Evolutionary conservation across 257 asterid species (phyloP), one percentile per base, ranked within the genome.

Genomic region (Prunella vulgaris): DNA sequence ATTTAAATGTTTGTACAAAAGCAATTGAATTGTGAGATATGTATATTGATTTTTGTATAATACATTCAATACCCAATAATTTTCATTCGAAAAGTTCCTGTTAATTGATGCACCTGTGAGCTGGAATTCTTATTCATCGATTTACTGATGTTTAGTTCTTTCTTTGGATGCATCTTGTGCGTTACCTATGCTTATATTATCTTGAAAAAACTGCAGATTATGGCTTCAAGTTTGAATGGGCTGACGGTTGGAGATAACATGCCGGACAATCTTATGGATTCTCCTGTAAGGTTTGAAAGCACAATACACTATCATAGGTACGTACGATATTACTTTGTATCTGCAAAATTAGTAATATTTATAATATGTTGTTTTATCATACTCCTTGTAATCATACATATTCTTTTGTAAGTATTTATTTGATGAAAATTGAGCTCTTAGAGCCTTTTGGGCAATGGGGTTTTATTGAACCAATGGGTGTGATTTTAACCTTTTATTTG

Each of bases 171-270:
- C 53, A 68, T 64, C 10, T 52, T 38, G 38, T 64, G 24, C 54
- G 37, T 6, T 53, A 38, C 17, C 24, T 69, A 32, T 25, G n/a
- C 61, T 58, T 35, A 30, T 65, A 22, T 42, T 13, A 54, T 40
- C 54, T 54, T 13, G 42, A 35, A 22, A 35, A 54, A 59, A 63
- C 18, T 85, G 85, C 93, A 94, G 97, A 87, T 94, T 59, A 91
- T 91, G 99, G 97, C 99, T 14, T 91, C 97, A 60, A 94, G 99
- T 77, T 83, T 94, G 87, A 94, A 94, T 64, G 96, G 99, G 68
- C 77, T 94, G 68, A 86, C 97, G 7, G 97, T 94, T 54, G 97
- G 89, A 64, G 98, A 94, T 71, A 66, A 84, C 28, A 58, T 91
- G 25, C 77, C 90, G 1, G 90, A 86, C 71, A 86, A 79, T 82